Base-by-base conservation (phyloP, 331 rosid genomes). In the Spiraea crenata region DNA sequence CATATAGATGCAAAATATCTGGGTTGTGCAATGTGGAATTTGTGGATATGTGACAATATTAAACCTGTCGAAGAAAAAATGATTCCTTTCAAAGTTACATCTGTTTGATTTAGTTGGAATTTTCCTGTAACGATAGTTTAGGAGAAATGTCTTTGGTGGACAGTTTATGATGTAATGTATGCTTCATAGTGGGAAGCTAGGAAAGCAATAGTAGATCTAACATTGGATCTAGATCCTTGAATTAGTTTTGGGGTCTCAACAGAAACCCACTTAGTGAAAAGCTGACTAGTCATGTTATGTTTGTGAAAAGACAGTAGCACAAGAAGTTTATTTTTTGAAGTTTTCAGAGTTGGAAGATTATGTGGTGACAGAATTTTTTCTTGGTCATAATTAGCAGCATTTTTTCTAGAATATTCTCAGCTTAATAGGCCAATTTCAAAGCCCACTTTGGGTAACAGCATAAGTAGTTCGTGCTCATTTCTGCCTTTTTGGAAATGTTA, bases 101-200 rank as follows among this genome's bases (percentile, higher is more conserved):
- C 12, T 15, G 39, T 42, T 31, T 31, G 37, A 38, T 56, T 64
- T 50, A 34, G 11, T 51, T n/a, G n/a, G 15, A 34, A n/a, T 48
- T 58, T 57, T 49, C 20, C 15, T 63, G 3, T 31, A 19, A 19
- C 45, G 55, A 47, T 10, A 52, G 31, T n/a, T 31, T 44, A 41
- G 61, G 12, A 72, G 56, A 34, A 44, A 34, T 55, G 64, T 63
- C 8, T 63, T 64, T 63, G 58, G 4, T 64, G 55, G 44, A 17
- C 34, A 37, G 34, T 37, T 20, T 62, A 51, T 51, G 64, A 52
- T 42, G 52, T 65, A 38, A 34, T 10, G 31, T 63, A n/a, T 39
- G 67, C 39, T 34, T 47, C 45, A 57, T 10, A n/a, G 44, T 58
- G 15, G 57, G 37, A 19, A 12, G 16, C 6, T 41, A n/a, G 40